Percentiles rank a stretch among this genome's conserved stretches.
phyloP scores from a whole-genome alignment of 1,284 basidiomycete species.

The Apiotrichum veenhuisii region DNA sequence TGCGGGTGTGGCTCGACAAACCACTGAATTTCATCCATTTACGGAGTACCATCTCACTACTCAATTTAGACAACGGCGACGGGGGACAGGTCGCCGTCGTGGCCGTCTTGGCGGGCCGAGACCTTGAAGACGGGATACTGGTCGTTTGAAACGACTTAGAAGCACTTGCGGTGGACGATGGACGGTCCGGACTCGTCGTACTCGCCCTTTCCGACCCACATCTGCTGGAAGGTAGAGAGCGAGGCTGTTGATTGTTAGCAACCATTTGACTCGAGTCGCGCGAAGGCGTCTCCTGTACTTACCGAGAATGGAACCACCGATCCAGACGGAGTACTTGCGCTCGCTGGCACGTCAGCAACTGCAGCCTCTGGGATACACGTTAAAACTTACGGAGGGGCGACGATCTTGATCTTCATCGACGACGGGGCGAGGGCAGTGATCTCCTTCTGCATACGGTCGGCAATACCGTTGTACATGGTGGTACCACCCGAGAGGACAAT shows the following conservation, averaged over 20 bases:
- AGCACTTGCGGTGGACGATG: slow-evolving; percentile 42
- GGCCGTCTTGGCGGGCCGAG: too few relatives aligned
- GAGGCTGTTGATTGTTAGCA: slow-evolving; percentile 57
- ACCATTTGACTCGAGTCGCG: background rate
- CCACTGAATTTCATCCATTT: too few relatives aligned
- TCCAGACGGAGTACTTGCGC: slow-evolving; percentile 90
- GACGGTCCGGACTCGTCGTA: slow-evolving; percentile 53
- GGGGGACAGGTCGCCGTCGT: too few relatives aligned
- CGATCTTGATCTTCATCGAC: slow-evolving; percentile 74
- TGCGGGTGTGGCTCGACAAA: too few relatives aligned
- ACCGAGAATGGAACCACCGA: slow-evolving; percentile 88
- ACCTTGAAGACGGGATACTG: too few relatives aligned
- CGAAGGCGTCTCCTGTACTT: background rate
- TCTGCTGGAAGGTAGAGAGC: slow-evolving; percentile 88
- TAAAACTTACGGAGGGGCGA: slow-evolving; percentile 58
- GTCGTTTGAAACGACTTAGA: slow-evolving; percentile 22
- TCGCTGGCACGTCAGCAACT: slow-evolving; percentile 49
- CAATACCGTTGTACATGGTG: slow-evolving; percentile 95
- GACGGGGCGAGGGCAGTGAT: slow-evolving; percentile 77
- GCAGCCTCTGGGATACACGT: background rate
- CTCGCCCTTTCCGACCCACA: slow-evolving; percentile 66
- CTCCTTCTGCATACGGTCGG: slow-evolving; percentile 98
- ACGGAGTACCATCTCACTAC: too few relatives aligned
- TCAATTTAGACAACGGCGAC: too few relatives aligned
- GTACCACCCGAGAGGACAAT: slow-evolving; percentile 89